Percentiles rank a stretch among this genome's conserved stretches.
phyloP scores from a whole-genome alignment of 1,139 yeast species.

The Kurtzmaniella quercitrusa region DNA sequence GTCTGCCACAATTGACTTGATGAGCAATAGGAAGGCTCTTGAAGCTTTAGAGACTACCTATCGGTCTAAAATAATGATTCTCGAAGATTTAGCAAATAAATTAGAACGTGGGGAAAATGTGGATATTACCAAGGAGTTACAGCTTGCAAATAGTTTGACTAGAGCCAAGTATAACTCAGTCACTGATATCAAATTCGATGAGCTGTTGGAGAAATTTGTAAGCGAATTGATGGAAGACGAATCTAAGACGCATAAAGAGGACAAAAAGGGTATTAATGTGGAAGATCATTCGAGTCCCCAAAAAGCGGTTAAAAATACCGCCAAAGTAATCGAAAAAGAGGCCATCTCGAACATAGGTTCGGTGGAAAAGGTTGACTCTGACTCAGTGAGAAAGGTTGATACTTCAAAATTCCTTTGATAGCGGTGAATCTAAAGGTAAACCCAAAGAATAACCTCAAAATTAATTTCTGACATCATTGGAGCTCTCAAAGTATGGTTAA shows the following conservation, averaged over 20 bases:
- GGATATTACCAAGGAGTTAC: slow-evolving; percentile 36
- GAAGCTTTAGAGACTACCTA: slow-evolving; percentile 29
- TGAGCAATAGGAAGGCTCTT: slow-evolving; percentile 30
- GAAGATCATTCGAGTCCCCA: too few species aligned
- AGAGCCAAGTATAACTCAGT: slow-evolving; percentile 27
- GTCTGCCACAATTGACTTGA: slow-evolving; percentile 36
- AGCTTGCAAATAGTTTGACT: slow-evolving; percentile 34
- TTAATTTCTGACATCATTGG: too few species aligned
- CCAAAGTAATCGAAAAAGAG: neutral
- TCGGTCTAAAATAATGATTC: slow-evolving; percentile 26
- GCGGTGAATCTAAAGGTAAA: too few species aligned
- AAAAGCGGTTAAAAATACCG: neutral
- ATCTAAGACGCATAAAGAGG: neutral
- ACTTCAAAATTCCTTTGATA: too few species aligned
- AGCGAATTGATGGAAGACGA: slow-evolving; percentile 15
- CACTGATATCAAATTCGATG: slow-evolving; percentile 39
- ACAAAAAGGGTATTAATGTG: neutral
- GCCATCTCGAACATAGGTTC: too few species aligned
- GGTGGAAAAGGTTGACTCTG: too few species aligned
- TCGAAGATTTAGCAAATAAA: slow-evolving; percentile 28
- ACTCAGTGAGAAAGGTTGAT: too few species aligned
- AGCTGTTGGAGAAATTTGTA: slow-evolving; percentile 33
- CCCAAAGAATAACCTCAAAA: too few species aligned
- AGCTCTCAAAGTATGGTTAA: too few species aligned
- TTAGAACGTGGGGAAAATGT: slow-evolving; percentile 29